These are phyloP conservation scores for Solanum raphanifolium DNA, from an alignment of 257 asterid species.

Conservation along the genomic window DNA sequence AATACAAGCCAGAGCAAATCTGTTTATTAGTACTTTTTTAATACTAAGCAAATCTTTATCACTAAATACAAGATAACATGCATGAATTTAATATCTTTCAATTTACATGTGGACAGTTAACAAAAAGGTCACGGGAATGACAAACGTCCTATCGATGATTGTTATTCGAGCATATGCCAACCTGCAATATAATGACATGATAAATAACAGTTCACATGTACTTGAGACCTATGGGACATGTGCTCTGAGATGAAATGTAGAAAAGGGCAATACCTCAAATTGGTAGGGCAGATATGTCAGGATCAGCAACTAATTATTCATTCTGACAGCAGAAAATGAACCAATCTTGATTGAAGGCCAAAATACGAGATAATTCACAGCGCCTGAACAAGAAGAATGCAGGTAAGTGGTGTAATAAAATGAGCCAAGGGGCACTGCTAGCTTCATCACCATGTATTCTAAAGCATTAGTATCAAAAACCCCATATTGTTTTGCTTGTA, in stretches of 20 bases:
- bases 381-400: background rate
- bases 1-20: background rate
- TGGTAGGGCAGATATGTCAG: background rate
- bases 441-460: background rate
- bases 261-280: background rate
- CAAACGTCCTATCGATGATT: background rate
- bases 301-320: background rate
- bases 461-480: background rate
- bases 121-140: background rate
- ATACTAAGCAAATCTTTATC: background rate
- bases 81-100: background rate
- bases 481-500: background rate
- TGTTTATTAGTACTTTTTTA: background rate
- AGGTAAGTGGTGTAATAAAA: background rate
- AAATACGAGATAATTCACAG: background rate
- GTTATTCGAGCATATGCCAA: background rate
- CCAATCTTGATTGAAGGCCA: background rate
- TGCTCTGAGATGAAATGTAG: background rate
- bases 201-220: background rate
- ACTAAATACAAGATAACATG: background rate
- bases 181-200: background rate
- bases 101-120: background rate
- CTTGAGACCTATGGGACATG: background rate
- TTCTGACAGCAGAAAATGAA: background rate
- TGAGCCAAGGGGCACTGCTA: background rate